Evolutionary conservation across 1,284 basidiomycete genomes (phyloP).

Genomic region (Amylostereum chailletii): DNA sequence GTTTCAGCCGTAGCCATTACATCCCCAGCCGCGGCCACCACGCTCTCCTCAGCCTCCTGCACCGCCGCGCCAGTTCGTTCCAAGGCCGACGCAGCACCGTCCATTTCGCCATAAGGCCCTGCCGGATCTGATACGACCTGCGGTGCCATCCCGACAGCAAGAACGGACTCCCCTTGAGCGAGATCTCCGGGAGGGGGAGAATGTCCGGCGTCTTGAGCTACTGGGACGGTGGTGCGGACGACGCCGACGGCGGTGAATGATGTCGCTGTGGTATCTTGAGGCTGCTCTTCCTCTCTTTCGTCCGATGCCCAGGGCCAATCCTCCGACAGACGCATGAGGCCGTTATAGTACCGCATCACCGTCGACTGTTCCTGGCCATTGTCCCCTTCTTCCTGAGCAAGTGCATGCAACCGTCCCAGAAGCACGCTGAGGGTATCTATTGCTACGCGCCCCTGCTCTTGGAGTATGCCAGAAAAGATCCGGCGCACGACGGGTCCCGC

Average conservation of each 20-base stretch:
- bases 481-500: conserved; percentile 26
- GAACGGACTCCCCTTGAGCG: conserved; percentile 15
- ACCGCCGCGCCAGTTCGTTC: conserved; percentile 11
- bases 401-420: conserved; percentile 21
- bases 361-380: conserved; percentile 4
- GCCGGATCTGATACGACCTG: conserved; percentile 38
- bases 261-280: conserved; percentile 15
- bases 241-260: conserved; percentile 8
- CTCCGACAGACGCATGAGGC: not conserved
- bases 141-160: conserved; percentile 34
- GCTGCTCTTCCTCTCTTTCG: conserved; percentile 9
- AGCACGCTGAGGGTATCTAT: conserved; percentile 23
- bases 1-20: conserved; percentile 17
- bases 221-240: conserved; percentile 20
- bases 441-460: conserved; percentile 21
- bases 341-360: conserved; percentile 1
- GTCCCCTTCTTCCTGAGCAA: conserved; percentile 18
- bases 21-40: conserved; percentile 13
- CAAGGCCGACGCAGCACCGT: conserved; percentile 11
- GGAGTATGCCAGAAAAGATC: conserved; percentile 19
- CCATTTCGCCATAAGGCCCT: conserved; percentile 25
- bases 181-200: conserved; percentile 10
- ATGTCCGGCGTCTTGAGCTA: conserved; percentile 3
- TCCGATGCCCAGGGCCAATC: not conserved
- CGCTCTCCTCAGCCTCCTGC: conserved; percentile 15